These are phyloP conservation scores for Simmondsia chinensis DNA, from an alignment of 148 eudicot species.

Conservation along the genomic window DNA sequence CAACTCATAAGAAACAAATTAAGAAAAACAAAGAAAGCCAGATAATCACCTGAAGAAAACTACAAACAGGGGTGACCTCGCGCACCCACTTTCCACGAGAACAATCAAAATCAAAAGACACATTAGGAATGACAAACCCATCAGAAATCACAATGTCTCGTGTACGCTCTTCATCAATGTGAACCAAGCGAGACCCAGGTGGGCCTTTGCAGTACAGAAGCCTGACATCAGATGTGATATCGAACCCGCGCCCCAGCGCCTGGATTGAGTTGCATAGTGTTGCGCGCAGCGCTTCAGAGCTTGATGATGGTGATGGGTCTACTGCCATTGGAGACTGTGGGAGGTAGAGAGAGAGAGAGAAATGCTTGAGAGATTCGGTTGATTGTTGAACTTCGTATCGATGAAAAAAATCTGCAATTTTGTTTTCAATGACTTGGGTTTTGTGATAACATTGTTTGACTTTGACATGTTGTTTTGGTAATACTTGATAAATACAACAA, in stretches of 20 bases:
- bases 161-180: constrained; percentile 43
- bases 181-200: constrained; percentile 70
- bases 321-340: constrained; percentile 15
- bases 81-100: constrained; percentile 28
- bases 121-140: constrained; percentile 44
- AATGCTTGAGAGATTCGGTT: constrained; percentile 21
- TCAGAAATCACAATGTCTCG: constrained; percentile 43
- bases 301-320: constrained; percentile 3
- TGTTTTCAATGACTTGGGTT: no score
- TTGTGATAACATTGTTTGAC: no score
- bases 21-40: not conserved
- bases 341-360: not conserved
- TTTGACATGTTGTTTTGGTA: no score
- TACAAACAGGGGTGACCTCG: constrained; percentile 52
- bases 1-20: not conserved
- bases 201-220: constrained; percentile 91
- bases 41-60: constrained; percentile 60
- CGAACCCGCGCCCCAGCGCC: constrained; percentile 95
- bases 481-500: no score
- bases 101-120: constrained; percentile 65
- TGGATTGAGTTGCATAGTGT: constrained; percentile 72
- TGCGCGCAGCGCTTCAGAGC: constrained; percentile 44
- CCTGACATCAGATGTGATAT: constrained; percentile 92
- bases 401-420: no score
- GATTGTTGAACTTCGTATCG: no score